These are phyloP conservation scores for Fraxinus latifolia DNA, from an alignment of 305 asterid genomes.

Conservation along the genomic window DNA sequence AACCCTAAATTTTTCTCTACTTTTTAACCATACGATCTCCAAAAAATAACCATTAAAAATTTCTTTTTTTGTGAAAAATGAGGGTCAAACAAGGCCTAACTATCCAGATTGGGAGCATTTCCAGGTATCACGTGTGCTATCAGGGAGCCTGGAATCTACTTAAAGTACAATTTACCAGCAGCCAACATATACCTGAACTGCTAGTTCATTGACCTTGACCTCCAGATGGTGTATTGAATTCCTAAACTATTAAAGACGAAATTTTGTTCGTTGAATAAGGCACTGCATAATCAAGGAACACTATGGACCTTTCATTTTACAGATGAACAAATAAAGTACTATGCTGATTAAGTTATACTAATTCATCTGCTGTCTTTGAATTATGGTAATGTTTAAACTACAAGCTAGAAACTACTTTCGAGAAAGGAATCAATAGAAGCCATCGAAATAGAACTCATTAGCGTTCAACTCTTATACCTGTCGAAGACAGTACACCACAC, in stretches of 20 bases:
- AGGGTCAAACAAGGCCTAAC: neutral
- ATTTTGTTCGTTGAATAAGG: neutral
- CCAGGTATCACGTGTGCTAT: neutral
- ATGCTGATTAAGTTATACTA: neutral
- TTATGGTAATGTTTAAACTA: neutral
- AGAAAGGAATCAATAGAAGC: neutral
- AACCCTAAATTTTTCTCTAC: neutral
- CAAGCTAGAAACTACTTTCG: neutral
- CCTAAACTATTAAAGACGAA: neutral
- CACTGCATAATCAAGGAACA: neutral
- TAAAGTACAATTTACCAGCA: constrained; percentile 1
- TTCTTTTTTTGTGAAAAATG: neutral
- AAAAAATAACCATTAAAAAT: neutral
- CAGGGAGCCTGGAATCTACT: constrained; percentile 4
- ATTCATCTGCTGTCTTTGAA: neutral
- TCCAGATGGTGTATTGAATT: constrained; percentile 3
- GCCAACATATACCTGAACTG: neutral
- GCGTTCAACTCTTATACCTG: neutral
- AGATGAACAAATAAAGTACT: neutral
- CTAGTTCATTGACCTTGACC: neutral
- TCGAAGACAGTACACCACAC: neutral
- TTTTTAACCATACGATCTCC: neutral
- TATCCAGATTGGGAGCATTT: neutral
- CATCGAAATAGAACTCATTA: neutral
- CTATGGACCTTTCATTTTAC: neutral